Base-by-base conservation (phyloP, 768 basidiomycete genomes). In the Panellus pusillus region DNA sequence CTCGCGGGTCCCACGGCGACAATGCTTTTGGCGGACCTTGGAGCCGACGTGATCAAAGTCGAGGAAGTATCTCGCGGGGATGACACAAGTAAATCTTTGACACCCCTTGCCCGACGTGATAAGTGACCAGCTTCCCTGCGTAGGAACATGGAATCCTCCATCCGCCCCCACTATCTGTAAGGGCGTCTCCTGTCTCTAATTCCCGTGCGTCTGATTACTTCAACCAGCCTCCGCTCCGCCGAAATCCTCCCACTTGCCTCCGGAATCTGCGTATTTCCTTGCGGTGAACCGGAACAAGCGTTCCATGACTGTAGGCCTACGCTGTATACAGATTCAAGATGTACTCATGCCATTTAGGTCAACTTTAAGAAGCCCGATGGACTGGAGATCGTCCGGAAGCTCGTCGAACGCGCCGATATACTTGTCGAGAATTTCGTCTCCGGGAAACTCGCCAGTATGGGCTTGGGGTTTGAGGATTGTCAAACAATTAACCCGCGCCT, bases 201-300 rank as follows among this genome's bases (percentile, higher is more conserved):
- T 24, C 24, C 24, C 24, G 6, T 24, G 24, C 24, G 24, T 24
- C 24, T 24, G 24, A 24, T 6, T 24, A 2, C 24, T 24, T 6
- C 24, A 24, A 24, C 24, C 6, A 24, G 55, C 75, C 31, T 76
- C 75, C 17, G 77, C 77, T 7, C 80, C 89, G 4, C 62, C 70
- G 39, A 76, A 78, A 51, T 70, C 87, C 0, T 66, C 78, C 8
- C 82, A 89, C 65, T 76, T 92, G 0, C 93, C 92, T 9, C 82
- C 93, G 9, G 95, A 98, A 68, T 91, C 92, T 4, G 92, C 95
- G 0, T 98, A 98, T 67, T 98, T 96, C 67, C 80, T 98, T 6
- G 81, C 89, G 0, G 84, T 80, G 0, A 98, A 98, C 68, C 78
- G 95, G 46, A 93, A 93, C 70, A 95, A 95, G 67, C 82, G 89